These are phyloP conservation scores for Globisporangium parvum DNA, from an alignment of 352 stramenopile genomes.

Conservation along the genomic window DNA sequence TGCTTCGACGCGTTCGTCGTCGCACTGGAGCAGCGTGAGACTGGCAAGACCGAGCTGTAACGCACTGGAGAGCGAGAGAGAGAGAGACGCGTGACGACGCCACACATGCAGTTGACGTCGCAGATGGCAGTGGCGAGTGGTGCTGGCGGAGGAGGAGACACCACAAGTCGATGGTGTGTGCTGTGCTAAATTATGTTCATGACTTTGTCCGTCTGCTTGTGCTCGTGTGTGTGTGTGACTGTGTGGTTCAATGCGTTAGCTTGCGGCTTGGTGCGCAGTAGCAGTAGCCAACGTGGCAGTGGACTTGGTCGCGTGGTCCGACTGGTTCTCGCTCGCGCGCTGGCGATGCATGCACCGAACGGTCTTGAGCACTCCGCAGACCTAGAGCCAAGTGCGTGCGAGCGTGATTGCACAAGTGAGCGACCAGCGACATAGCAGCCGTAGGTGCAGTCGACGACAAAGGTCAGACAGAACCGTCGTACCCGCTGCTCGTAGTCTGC, in stretches of 20 bases:
- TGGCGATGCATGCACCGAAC: slow-evolving; percentile 34
- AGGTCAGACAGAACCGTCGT: not conserved
- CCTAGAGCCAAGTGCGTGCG: slow-evolving; percentile 6
- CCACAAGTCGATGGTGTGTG: not conserved
- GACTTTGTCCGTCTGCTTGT: not conserved
- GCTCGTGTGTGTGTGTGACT: not conserved
- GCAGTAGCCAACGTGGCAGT: not conserved
- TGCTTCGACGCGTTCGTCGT: slow-evolving; percentile 60
- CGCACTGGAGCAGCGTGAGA: not conserved
- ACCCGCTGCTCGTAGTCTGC: slow-evolving; percentile 27
- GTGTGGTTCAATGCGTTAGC: not conserved
- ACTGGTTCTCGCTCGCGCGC: slow-evolving; percentile 18
- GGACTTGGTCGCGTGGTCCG: slow-evolving; percentile 4
- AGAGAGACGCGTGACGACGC: too few relatives aligned
- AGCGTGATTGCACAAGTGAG: not conserved
- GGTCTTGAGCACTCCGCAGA: slow-evolving; percentile 33
- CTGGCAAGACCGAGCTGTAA: slow-evolving; percentile 10
- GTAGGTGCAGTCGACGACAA: not conserved
- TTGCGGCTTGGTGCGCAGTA: not conserved
- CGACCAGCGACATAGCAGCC: not conserved
- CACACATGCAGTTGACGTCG: too few relatives aligned
- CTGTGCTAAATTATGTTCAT: slow-evolving; percentile 13
- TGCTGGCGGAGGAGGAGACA: too few relatives aligned
- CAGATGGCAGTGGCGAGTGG: not conserved
- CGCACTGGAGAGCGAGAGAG: too few relatives aligned